Base-by-base conservation (phyloP, 805 yeast species). In the Candida corydali region DNA sequence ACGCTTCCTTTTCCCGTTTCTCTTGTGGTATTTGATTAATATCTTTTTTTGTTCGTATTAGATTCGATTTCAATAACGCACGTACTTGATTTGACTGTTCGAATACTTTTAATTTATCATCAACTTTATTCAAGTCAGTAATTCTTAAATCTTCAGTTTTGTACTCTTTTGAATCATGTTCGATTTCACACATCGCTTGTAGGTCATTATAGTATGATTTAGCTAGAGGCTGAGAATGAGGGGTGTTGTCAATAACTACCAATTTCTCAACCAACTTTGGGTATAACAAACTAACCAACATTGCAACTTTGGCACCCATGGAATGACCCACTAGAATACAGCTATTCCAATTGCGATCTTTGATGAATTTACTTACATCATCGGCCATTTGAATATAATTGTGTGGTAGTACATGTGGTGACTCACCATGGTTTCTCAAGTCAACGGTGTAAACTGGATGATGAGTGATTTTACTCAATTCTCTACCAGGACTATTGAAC, bases 301-400 rank as follows among this genome's bases (percentile, higher is more conserved):
- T 67, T 0, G 75, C 75, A 1, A 73, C 67, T 47, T 76, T 77
- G 3, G 80, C 82, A 1, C 85, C 85, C 75, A 78, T 70, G 14
- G 80, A 76, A 48, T 73, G 80, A 0, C 84, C 83, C 15, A 65
- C 55, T 18, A 63, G 44, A 2, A 59, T 40, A 8, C 39, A 38
- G 4, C 47, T 30, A 8, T 38, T 30, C 46, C 55, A 46, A 1
- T 40, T 15, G 11, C 39, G 29, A 9, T 54, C 47, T 24, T 58
- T 44, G 2, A 74, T 43, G 34, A 65, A 65, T 26, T 50, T 44
- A 3, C 59, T 48, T 3, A 75, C 57, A 47, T 76, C 82, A 3
- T 50, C 41, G 2, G 73, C 65, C 59, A 74, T 48, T 5, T 68
- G 52, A 4, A 35, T n/a, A 46, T 77, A 76, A 34, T 63, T 65